phyloP scores from a whole-genome alignment of 495 filamentous ascomycete genomes.

The Talaromyces trachyspermus region DNA sequence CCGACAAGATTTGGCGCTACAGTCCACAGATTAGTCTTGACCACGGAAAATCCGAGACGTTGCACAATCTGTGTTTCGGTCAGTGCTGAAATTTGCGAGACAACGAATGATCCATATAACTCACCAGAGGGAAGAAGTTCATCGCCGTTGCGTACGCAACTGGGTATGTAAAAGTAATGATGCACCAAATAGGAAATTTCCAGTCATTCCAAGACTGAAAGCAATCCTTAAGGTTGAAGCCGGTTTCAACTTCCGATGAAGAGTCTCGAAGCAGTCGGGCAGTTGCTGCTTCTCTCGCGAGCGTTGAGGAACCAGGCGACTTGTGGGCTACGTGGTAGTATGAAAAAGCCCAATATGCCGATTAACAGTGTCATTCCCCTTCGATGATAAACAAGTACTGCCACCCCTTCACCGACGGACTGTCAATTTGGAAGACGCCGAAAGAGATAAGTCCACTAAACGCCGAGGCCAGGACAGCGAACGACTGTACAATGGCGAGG shows the following conservation, averaged over 20 bases:
- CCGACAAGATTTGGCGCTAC: conserved; percentile 60
- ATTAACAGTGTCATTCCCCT: conserved; percentile 54
- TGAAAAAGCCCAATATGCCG: conserved; percentile 52
- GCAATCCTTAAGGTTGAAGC: too few relatives aligned
- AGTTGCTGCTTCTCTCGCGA: conserved; percentile 38
- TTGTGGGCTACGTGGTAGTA: conserved; percentile 52
- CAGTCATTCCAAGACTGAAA: too few relatives aligned
- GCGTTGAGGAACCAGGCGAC: conserved; percentile 53
- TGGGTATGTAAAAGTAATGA: too few relatives aligned
- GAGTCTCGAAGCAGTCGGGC: too few relatives aligned
- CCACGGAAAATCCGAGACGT: conserved; percentile 46
- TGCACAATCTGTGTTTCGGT: conserved; percentile 41
- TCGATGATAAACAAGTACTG: conserved; percentile 71
- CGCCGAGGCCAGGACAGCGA: conserved; percentile 58
- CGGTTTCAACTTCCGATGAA: too few relatives aligned
- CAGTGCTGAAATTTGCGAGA: background rate
- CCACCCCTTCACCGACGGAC: conserved; percentile 48
- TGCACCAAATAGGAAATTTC: too few relatives aligned
- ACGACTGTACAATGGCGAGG: conserved; percentile 65
- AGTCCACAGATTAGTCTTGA: conserved; percentile 67
- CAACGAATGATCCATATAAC: too few relatives aligned
- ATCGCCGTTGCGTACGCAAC: too few relatives aligned
- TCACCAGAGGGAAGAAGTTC: conserved; percentile 30
- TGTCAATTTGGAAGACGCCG: conserved; percentile 60
- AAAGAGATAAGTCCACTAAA: conserved; percentile 60